A percentile compares a stretch with the other conserved stretches of the same genome.
Conservation (phyloP, 2,329 filamentous ascomycete genomes). For the Sarocladiaceae sp. region DNA sequence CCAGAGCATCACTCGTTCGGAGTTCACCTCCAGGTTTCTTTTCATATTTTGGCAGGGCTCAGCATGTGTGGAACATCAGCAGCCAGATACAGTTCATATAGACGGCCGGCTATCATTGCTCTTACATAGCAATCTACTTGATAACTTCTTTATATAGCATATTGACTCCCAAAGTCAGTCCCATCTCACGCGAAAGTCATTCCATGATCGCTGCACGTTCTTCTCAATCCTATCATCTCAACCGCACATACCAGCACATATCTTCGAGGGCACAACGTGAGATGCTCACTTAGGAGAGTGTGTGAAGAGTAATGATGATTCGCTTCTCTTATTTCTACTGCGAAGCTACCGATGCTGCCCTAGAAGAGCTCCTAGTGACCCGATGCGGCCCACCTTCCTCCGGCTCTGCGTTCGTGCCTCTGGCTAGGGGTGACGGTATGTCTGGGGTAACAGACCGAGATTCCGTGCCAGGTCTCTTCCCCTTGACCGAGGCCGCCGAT, state of each 20-base stretch:
- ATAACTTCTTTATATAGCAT: not conserved
- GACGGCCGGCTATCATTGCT: conserved; percentile 1
- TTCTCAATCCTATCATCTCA: too few relatives aligned
- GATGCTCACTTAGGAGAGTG: not conserved
- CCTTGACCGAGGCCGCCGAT: conserved; percentile 32
- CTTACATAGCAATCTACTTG: not conserved
- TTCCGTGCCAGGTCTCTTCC: conserved; percentile 39
- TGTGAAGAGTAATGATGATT: not conserved
- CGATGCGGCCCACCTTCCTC: conserved; percentile 13
- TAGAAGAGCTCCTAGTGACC: conserved; percentile 4
- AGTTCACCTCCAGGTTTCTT: not conserved
- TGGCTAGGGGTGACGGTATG: conserved; percentile 45
- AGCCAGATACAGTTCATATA: conserved; percentile 3
- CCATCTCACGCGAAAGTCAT: too few relatives aligned
- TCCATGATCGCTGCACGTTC: too few relatives aligned
- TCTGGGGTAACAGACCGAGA: conserved; percentile 50
- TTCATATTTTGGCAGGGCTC: too few relatives aligned
- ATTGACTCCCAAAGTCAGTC: too few relatives aligned
- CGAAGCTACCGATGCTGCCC: not conserved
- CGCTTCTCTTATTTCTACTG: not conserved
- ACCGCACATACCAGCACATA: too few relatives aligned
- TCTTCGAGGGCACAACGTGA: too few relatives aligned
- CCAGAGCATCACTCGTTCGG: not conserved
- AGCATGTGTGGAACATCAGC: not conserved
- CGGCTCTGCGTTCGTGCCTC: conserved; percentile 34